phyloP scores from a whole-genome alignment of 305 asterid genomes.

The Nicotiana rustica region DNA sequence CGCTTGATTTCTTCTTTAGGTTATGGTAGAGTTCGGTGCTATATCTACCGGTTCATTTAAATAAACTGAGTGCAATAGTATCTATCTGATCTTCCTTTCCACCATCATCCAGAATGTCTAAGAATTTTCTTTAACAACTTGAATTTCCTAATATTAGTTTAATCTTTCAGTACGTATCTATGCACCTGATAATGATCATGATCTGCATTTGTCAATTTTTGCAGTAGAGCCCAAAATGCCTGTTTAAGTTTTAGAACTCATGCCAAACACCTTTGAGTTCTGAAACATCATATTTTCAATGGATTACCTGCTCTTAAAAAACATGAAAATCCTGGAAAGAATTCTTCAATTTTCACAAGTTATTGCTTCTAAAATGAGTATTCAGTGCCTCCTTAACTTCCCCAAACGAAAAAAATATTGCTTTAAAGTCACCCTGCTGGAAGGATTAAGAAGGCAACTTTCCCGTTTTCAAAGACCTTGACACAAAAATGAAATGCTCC shows the following conservation, averaged over 20 bases:
- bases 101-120: neutral
- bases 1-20: neutral
- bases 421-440: constrained; percentile 14
- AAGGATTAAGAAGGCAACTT: constrained; percentile 13
- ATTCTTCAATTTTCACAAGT: constrained; percentile 16
- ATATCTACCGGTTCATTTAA: neutral
- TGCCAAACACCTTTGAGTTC: constrained; percentile 7
- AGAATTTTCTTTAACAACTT: neutral
- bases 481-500: constrained; percentile 15
- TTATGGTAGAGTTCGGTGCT: constrained; percentile 12
- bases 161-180: neutral
- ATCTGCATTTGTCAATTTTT: neutral
- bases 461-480: neutral
- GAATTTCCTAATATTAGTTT: neutral
- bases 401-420: neutral
- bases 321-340: neutral
- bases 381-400: constrained; percentile 9
- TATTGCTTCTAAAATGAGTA: constrained; percentile 16
- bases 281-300: constrained; percentile 6
- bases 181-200: constrained; percentile 20
- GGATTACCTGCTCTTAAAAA: neutral
- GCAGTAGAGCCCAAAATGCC: constrained; percentile 10
- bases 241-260: constrained; percentile 5
- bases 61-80: neutral
- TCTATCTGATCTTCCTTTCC: constrained; percentile 26